Base-by-base conservation (phyloP, 83 land plant species). In the Picea abies region DNA sequence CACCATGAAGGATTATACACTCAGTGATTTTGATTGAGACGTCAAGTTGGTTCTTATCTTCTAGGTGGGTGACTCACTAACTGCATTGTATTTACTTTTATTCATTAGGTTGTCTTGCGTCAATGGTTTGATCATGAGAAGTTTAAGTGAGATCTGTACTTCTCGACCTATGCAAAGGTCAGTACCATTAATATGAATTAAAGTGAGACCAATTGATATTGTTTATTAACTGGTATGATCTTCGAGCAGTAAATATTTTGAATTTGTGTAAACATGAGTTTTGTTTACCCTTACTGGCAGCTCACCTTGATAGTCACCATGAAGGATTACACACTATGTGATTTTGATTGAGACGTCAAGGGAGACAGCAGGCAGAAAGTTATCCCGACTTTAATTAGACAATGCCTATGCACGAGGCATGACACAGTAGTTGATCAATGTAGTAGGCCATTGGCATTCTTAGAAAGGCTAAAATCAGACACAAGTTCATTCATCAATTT, bases 81-180 rank as follows among this genome's bases (percentile, higher is more conserved):
- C 52, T 44, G 12, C 56, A 41, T 19, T 72, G 41, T 3, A 8
- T 72, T 72, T 41, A 39, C 6, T 72, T 41, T 26, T 23, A 60
- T 25, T 26, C 26, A 17, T 58, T 58, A 78, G 79, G 19, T 60
- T 78, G 79, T 78, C 79, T 60, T 60, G 63, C 63, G 35, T 58
- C 63, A 78, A 78, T 78, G 79, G 79, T 78, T 78, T 78, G 79
- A 78, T 60, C 79, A 78, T 78, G 79, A 78, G 63, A 78, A 78
- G 14, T 78, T 78, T 19, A 78, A 78, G 63, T 78, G 63, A 78
- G 22, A 78, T 78, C 32, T 58, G 10, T 76, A 71, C 47, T 17
- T 39, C n/a, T 2, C 1, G 5, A 16, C 20, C 1, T 71, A 39
- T 44, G 20, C n/a, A 25, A 58, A 78, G 63, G 79, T 58, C 9